Evolutionary conservation across 179 eudicot species (phyloP).

Genomic region (Nepenthes alata): DNA sequence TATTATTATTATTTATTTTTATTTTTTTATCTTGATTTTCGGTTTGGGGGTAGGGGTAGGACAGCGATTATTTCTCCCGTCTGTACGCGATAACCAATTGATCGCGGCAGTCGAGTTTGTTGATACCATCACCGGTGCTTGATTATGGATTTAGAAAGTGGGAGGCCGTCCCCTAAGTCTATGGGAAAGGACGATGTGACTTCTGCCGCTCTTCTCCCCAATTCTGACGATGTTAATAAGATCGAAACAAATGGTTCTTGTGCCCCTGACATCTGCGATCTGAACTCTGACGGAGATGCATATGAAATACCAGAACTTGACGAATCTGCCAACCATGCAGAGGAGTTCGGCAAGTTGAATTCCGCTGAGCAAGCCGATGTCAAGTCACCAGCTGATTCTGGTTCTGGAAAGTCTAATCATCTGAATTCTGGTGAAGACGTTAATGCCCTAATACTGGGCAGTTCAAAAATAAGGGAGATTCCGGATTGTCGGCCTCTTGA

Average conservation of each 20-base stretch:
- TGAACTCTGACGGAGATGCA: slow-evolving; percentile 1
- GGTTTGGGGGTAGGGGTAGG: not conserved
- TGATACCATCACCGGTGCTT: not conserved
- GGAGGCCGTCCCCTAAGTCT: slow-evolving; percentile 3
- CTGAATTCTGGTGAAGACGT: not conserved
- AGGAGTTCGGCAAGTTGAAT: not conserved
- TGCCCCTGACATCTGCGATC: not conserved
- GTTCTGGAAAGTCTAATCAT: not conserved
- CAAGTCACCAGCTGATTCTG: not conserved
- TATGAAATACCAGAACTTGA: not conserved
- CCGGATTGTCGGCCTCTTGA: not conserved
- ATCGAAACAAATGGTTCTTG: slow-evolving; percentile 5
- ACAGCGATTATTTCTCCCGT: not conserved
- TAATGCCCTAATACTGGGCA: not conserved
- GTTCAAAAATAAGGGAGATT: not conserved
- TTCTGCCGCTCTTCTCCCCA: not conserved
- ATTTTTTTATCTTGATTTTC: too few relatives aligned
- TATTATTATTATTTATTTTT: too few relatives aligned
- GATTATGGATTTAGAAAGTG: slow-evolving; percentile 9
- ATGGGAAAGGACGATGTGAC: slow-evolving; percentile 3
- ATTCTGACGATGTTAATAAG: slow-evolving; percentile 3
- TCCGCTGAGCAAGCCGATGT: not conserved
- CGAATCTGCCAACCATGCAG: not conserved
- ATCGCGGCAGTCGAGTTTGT: not conserved
- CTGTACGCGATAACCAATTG: not conserved